Evolutionary conservation across 768 basidiomycete genomes (phyloP).

Genomic region (Kwoniella pini): DNA sequence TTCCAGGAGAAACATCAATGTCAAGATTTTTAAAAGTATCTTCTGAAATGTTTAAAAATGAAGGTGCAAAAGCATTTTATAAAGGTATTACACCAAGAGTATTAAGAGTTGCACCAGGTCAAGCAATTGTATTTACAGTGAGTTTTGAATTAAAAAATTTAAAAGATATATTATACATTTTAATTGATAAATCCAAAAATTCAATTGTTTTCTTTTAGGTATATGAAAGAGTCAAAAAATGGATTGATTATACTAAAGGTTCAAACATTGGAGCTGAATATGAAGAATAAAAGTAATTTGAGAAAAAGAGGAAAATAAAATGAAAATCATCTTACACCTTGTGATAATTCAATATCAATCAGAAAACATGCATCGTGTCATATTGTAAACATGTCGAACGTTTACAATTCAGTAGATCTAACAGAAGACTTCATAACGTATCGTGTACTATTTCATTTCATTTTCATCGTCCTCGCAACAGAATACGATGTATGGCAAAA

Average conservation of each 20-base stretch:
- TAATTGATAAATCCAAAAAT: background rate
- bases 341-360: too few species aligned
- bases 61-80: slow-evolving; percentile 89
- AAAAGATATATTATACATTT: too few species aligned
- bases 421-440: too few species aligned
- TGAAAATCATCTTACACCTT: too few species aligned
- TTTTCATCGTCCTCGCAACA: too few species aligned
- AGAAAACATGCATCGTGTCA: too few species aligned
- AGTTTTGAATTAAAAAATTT: slow-evolving; percentile 13
- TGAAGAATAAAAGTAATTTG: slow-evolving; percentile 25
- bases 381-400: too few species aligned
- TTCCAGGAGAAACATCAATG: slow-evolving; percentile 73
- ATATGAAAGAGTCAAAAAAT: slow-evolving; percentile 79
- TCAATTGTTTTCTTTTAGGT: slow-evolving; percentile 54
- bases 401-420: too few species aligned
- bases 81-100: slow-evolving; percentile 98
- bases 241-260: slow-evolving; percentile 66
- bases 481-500: too few species aligned
- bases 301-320: too few species aligned
- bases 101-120: slow-evolving; percentile 89
- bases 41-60: slow-evolving; percentile 87
- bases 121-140: slow-evolving; percentile 89
- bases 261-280: slow-evolving; percentile 29
- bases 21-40: slow-evolving; percentile 78
- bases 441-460: too few species aligned